Evolutionary conservation across 1,284 basidiomycete species (phyloP), one percentile per base, ranked within the genome.

Genomic region (Inonotus obliquus): DNA sequence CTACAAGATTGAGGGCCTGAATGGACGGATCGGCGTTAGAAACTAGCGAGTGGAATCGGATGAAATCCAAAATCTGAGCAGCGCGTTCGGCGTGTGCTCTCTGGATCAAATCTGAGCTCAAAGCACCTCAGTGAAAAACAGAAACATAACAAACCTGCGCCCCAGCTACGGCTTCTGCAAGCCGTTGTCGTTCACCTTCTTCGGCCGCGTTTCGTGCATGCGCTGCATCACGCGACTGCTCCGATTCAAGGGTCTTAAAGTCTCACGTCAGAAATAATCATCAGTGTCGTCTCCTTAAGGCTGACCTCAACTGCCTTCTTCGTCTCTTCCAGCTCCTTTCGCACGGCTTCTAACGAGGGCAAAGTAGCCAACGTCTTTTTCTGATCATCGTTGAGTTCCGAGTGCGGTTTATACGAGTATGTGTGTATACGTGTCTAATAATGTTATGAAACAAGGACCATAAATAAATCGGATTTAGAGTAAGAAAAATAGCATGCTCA

Each of bases 361-460:
- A 95, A 81, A 23, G 82, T 84, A 65, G 83, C 86, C 57, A 94
- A 69, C 0, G 81, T 80, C 35, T 85, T 82, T 66, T 81, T 87
- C 75, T 95, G 93, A 73, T 95, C 93, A 27, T 92, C 89, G 67
- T 95, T 92, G 58, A 95, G 80, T 66, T 87, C 86, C 52, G 84
- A 84, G 1, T 77, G 71, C n/a, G 85, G 81, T 32, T 82, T 86
- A 10, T 81, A 70, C 35, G 84, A 81, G 72, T 94, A 94, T 13
- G 76, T 74, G 55, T 85, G 78, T 77, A 92, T 84, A 63, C 92
- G 85, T 66, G 79, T 79, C 92, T 94, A n/a, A 25, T n/a, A 14
- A 14, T n/a, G 63, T 60, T 63, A 55, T 61, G 44, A 25, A 57
- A 56, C 37, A 35, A 59, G 27, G 51, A 27, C 32, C 58, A 64